A percentile compares a stretch with the other conserved stretches of the same genome.
phyloP scores from a whole-genome alignment of 495 filamentous ascomycete species.

The Rostrohypoxylon terebratum region DNA sequence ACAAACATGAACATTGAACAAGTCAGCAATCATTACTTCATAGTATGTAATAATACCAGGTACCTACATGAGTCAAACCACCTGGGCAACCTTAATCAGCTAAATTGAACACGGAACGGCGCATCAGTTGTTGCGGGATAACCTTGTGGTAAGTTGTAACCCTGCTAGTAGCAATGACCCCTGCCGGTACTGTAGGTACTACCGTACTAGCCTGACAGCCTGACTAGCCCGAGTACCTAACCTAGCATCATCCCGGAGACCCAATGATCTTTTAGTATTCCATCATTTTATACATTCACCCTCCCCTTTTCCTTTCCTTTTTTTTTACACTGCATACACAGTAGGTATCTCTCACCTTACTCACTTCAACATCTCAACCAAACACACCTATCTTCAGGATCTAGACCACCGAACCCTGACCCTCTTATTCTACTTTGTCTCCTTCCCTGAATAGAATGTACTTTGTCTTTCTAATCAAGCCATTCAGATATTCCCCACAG shows the following conservation, averaged over 20 bases:
- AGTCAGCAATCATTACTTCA: too few relatives aligned
- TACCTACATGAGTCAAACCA: too few relatives aligned
- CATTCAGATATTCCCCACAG: slow-evolving; percentile 14
- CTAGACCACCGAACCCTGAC: slow-evolving; percentile 23
- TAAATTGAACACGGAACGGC: slow-evolving; percentile 26
- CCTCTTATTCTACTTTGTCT: slow-evolving; percentile 21
- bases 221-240: too few relatives aligned
- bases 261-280: background rate
- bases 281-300: slow-evolving; percentile 21
- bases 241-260: background rate
- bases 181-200: slow-evolving; percentile 12
- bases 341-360: slow-evolving; percentile 9
- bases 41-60: too few relatives aligned
- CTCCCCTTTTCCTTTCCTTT: background rate
- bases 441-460: slow-evolving; percentile 25
- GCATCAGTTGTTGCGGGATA: slow-evolving; percentile 24
- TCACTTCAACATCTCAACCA: slow-evolving; percentile 21
- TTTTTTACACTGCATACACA: background rate
- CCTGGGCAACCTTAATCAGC: slow-evolving; percentile 12
- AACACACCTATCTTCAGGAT: slow-evolving; percentile 26
- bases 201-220: too few relatives aligned
- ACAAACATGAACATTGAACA: too few relatives aligned
- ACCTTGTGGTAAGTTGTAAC: background rate
- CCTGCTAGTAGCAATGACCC: slow-evolving; percentile 2
- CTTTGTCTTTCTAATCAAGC: slow-evolving; percentile 12